Conservation (phyloP, 495 filamentous ascomycete species). For the Annulohypoxylon moriforme region DNA sequence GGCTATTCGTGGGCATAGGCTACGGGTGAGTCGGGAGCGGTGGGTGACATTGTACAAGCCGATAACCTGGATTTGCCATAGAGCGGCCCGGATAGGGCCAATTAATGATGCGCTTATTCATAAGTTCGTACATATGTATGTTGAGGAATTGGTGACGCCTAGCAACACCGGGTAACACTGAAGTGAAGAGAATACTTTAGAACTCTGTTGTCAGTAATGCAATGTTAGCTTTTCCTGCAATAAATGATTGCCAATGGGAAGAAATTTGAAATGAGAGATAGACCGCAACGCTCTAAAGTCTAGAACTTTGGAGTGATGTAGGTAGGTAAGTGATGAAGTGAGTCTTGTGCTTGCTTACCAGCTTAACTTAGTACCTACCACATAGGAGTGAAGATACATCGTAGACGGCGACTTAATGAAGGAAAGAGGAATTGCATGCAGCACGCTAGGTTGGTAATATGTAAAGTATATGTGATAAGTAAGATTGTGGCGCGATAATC, state of each 20-base stretch:
- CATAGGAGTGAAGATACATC: background rate
- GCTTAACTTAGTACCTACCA: too few relatives aligned
- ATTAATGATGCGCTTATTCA: background rate
- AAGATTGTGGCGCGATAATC: slow-evolving; percentile 18
- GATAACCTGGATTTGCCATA: slow-evolving; percentile 30
- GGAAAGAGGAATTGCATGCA: background rate
- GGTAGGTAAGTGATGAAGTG: background rate
- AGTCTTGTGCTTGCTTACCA: background rate
- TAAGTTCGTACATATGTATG: background rate
- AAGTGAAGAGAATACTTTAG: background rate
- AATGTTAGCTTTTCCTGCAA: background rate
- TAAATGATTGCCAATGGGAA: background rate
- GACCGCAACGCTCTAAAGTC: background rate
- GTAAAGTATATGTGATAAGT: slow-evolving; percentile 9
- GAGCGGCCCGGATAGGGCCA: background rate
- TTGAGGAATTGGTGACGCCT: slow-evolving; percentile 6
- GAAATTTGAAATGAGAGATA: background rate
- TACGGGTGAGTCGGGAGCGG: slow-evolving; percentile 13
- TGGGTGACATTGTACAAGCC: slow-evolving; percentile 31
- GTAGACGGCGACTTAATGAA: background rate
- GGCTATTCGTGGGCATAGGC: slow-evolving; percentile 4
- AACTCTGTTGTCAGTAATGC: background rate
- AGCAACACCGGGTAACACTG: too few relatives aligned
- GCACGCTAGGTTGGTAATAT: background rate
- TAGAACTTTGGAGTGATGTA: background rate